Evolutionary conservation across 208 protist genomes (phyloP).

Genomic region (Sergeia podlipaevii): DNA sequence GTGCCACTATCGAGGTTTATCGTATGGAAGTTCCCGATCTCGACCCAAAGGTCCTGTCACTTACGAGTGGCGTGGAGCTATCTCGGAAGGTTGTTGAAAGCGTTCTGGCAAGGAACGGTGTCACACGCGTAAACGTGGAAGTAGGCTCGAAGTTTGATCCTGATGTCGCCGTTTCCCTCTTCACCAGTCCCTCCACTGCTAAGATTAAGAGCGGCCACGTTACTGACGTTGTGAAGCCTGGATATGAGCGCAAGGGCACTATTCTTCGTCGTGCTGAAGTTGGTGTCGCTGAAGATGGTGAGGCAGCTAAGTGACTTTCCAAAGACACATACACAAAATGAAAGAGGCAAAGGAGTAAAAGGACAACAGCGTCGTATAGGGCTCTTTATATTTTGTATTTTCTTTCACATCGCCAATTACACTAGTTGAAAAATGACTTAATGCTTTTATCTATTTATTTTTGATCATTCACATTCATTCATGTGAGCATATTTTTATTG

Average conservation of each 20-base stretch:
- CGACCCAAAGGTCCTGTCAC: conserved; percentile 3
- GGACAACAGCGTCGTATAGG: no score
- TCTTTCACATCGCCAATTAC: no score
- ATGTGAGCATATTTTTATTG: not conserved
- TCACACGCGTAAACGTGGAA: conserved; percentile 21
- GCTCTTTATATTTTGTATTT: no score
- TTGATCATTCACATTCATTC: not conserved
- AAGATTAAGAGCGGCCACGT: conserved; percentile 24
- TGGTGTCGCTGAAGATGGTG: conserved; percentile 43
- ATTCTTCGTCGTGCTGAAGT: conserved; percentile 56
- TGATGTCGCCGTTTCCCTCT: conserved; percentile 30
- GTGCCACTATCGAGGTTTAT: conserved; percentile 16
- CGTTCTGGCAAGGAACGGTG: conserved; percentile 36
- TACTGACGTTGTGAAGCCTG: conserved; percentile 52
- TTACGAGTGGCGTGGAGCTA: conserved; percentile 42
- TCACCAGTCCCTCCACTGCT: conserved; percentile 26
- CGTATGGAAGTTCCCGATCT: conserved; percentile 7
- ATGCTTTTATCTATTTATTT: conserved; percentile 8
- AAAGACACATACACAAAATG: no score
- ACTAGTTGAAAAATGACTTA: conserved; percentile 10
- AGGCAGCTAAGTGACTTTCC: no score
- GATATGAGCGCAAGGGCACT: conserved; percentile 34
- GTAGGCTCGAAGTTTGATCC: conserved; percentile 40
- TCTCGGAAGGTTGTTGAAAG: conserved; percentile 45
- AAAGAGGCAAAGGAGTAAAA: no score